A percentile compares a stretch with the other conserved stretches of the same genome.
Evolutionary conservation across 2,329 filamentous ascomycete genomes (phyloP).

Genomic region (Hypoxylon sp.): DNA sequence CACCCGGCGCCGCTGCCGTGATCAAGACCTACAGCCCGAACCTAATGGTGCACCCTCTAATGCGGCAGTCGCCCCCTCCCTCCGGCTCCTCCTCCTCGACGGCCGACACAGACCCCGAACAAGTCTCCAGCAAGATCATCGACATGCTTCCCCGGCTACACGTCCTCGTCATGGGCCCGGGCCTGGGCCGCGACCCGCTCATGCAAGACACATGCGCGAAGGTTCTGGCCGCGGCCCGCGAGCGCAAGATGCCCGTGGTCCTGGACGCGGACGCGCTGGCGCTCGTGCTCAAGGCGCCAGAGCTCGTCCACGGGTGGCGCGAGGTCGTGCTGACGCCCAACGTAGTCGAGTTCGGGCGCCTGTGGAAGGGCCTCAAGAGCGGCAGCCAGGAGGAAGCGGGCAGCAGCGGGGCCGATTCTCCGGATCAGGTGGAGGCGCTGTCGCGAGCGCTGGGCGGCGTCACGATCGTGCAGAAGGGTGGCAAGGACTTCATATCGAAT

Average conservation of each 20-base stretch:
- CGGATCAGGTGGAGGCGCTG: constrained; percentile 73
- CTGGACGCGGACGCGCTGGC: constrained; percentile 92
- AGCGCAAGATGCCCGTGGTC: constrained; percentile 82
- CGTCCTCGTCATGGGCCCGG: constrained; percentile 92
- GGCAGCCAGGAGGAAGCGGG: constrained; percentile 62
- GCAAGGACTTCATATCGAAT: constrained; percentile 85
- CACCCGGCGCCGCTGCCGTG: constrained; percentile 85
- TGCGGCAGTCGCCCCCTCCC: constrained; percentile 77
- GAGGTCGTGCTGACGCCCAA: constrained; percentile 95
- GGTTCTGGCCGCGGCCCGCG: constrained; percentile 84
- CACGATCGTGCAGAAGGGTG: constrained; percentile 91
- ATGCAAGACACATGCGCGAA: constrained; percentile 89
- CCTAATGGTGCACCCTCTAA: constrained; percentile 97
- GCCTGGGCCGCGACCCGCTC: constrained; percentile 87
- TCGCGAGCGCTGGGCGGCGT: constrained; percentile 86
- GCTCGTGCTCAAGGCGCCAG: constrained; percentile 81
- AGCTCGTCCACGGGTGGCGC: constrained; percentile 83
- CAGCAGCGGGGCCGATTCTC: constrained; percentile 51
- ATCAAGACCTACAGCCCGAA: constrained; percentile 99
- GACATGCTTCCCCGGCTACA: constrained; percentile 89
- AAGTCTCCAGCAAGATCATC: constrained; percentile 78
- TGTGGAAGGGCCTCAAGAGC: constrained; percentile 78
- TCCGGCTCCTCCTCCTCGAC: constrained; percentile 64
- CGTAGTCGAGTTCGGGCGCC: constrained; percentile 88
- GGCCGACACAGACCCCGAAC: constrained; percentile 69